A percentile compares a stretch with the other conserved stretches of the same genome.
Evolutionary conservation across 371 early-diverging fungal genomes (phyloP).

Genomic region (Mortierella sp.): DNA sequence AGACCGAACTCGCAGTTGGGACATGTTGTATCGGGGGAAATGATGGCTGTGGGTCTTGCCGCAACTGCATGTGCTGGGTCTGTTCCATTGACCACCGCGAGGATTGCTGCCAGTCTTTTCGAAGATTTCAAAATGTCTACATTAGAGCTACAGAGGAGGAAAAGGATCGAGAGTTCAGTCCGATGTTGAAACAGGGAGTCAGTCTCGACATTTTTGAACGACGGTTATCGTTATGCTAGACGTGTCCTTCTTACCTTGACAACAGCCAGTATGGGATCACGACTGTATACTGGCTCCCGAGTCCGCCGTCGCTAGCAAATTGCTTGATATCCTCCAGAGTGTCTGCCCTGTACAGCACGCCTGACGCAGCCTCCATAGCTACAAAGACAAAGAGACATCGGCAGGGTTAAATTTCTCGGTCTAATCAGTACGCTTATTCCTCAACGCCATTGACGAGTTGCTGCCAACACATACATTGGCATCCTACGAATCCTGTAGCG

Average conservation of each 20-base stretch:
- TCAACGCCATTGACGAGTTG: not conserved
- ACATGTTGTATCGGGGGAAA: slow-evolving; percentile 75
- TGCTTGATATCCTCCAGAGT: slow-evolving; percentile 65
- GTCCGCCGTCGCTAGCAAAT: slow-evolving; percentile 56
- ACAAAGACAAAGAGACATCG: slow-evolving; percentile 25
- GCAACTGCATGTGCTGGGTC: slow-evolving; percentile 23
- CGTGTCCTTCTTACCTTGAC: slow-evolving; percentile 62
- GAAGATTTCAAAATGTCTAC: slow-evolving; percentile 54
- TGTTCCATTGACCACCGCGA: slow-evolving; percentile 63
- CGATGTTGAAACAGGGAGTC: not conserved
- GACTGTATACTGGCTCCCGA: slow-evolving; percentile 65
- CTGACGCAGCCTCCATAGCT: slow-evolving; percentile 53
- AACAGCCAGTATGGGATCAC: slow-evolving; percentile 75
- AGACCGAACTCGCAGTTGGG: slow-evolving; percentile 83
- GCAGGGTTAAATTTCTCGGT: no score
- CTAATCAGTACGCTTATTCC: not conserved
- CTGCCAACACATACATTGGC: slow-evolving; percentile 61
- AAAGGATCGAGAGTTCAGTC: not conserved
- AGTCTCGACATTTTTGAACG: not conserved
- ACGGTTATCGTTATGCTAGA: not conserved
- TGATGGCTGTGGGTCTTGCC: slow-evolving; percentile 34
- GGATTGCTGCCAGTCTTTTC: slow-evolving; percentile 62
- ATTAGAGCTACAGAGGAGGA: slow-evolving; percentile 16
- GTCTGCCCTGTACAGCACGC: slow-evolving; percentile 71
- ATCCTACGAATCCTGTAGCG: slow-evolving; percentile 71